Evolutionary conservation across 1,139 yeast species (phyloP).

Genomic region (Suhomyces taliae): DNA sequence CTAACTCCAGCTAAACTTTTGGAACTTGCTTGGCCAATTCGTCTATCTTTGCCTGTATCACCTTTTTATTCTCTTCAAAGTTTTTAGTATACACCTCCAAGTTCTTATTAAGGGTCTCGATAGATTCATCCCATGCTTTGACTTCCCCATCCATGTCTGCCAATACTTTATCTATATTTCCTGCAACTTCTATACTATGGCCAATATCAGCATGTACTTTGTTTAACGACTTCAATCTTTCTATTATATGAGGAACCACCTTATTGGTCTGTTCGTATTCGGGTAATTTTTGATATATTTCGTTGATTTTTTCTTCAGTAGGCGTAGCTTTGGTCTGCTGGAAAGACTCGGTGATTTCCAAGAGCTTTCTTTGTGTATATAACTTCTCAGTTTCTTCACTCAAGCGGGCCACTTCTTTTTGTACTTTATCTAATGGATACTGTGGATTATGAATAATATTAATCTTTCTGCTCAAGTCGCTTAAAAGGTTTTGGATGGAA

Average conservation of each 20-base stretch:
- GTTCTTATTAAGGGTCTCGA: constrained; percentile 37
- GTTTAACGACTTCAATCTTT: constrained; percentile 46
- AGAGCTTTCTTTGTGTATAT: constrained; percentile 16
- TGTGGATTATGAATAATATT: constrained; percentile 40
- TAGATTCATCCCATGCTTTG: constrained; percentile 38
- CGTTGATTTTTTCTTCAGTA: constrained; percentile 32
- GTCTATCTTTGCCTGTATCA: constrained; percentile 10
- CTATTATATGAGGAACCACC: constrained; percentile 41
- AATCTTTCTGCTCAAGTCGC: constrained; percentile 38
- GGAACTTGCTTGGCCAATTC: constrained; percentile 1
- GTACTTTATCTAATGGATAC: constrained; percentile 26
- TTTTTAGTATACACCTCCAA: constrained; percentile 23
- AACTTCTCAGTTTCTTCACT: constrained; percentile 21
- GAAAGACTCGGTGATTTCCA: constrained; percentile 16
- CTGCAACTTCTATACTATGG: constrained; percentile 26
- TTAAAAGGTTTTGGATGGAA: constrained; percentile 27
- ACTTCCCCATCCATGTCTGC: constrained; percentile 38
- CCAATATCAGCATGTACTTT: constrained; percentile 44
- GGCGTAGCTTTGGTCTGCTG: not conserved
- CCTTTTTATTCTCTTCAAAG: constrained; percentile 12
- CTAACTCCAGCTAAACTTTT: no score
- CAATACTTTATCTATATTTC: constrained; percentile 36
- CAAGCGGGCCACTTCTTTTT: constrained; percentile 17
- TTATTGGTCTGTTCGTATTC: constrained; percentile 34
- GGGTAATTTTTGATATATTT: constrained; percentile 37